These are phyloP conservation scores for Exobasidium cylindrosporum DNA, from an alignment of 1,284 basidiomycete species.

Conservation along the genomic window DNA sequence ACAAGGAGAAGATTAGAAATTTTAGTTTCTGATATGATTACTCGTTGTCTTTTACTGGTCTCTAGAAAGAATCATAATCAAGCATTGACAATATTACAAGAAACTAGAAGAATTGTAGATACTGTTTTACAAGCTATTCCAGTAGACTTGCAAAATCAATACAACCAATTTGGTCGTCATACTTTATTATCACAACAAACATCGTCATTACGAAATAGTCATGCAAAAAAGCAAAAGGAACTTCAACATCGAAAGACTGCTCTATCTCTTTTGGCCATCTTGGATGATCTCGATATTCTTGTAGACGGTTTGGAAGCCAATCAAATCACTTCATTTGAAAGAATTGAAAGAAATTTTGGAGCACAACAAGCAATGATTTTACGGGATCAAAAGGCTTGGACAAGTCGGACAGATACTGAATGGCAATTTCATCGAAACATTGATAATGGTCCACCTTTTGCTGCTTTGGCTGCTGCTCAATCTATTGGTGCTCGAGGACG, in stretches of 20 bases:
- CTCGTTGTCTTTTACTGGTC: slow-evolving; percentile 42
- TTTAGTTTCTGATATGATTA: slow-evolving; percentile 49
- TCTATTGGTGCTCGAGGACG: slow-evolving; percentile 19
- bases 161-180: slow-evolving; percentile 12
- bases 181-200: background rate
- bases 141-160: slow-evolving; percentile 4
- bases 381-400: slow-evolving; percentile 49
- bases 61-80: slow-evolving; percentile 43
- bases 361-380: slow-evolving; percentile 51
- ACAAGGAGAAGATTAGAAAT: slow-evolving; percentile 45
- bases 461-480: slow-evolving; percentile 27
- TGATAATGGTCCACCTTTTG: slow-evolving; percentile 43
- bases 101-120: slow-evolving; percentile 48
- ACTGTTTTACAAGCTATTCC: slow-evolving; percentile 41
- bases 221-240: slow-evolving; percentile 27
- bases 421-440: slow-evolving; percentile 25
- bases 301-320: slow-evolving; percentile 40
- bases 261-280: slow-evolving; percentile 41
- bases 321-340: slow-evolving; percentile 31
- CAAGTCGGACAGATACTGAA: slow-evolving; percentile 40
- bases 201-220: slow-evolving; percentile 4
- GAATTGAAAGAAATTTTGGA: slow-evolving; percentile 43
- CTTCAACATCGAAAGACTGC: slow-evolving; percentile 33
- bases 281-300: slow-evolving; percentile 43
- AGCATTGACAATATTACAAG: slow-evolving; percentile 38